Base-by-base conservation (phyloP, 2,329 filamentous ascomycete species). In the Cercospora sp. region DNA sequence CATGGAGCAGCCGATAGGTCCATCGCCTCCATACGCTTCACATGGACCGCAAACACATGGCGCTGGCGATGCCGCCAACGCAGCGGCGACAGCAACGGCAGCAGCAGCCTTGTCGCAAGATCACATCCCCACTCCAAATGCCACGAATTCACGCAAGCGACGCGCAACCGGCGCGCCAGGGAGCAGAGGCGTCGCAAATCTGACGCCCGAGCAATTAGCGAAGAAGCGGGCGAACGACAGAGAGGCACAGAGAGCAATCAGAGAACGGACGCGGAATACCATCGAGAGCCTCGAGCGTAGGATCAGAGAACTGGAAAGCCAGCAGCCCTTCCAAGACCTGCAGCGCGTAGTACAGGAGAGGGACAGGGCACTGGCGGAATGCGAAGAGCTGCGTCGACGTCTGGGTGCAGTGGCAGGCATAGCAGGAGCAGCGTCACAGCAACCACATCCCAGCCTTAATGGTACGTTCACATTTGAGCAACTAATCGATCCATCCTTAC, bases 161-260 rank as follows among this genome's bases (percentile, higher is more conserved):
- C 75, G 75, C 64, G 75, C 78, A n/a, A 72, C 73, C 60, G 80
- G 77, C 66, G 75, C 73, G 28, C 75, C 81, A 30, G 76, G 75
- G 36, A 80, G 79, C 57, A 88, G 93, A 73, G 93, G 91, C 71
- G 93, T 97, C 65, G 92, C 93, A 71, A 94, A 91, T 75, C 85
- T 97, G 77, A 96, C 92, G 10, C 91, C 93, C 5, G 91, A 94
- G 69, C 94, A 97, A 80, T 87, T 97, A 68, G 92, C 91, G 31
- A 91, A 93, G 79, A 97, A 97, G 83, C 87, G 94, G 71, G 92
- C 92, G 75, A 97, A 97, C 86, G 92, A 96, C 78, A 89, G 92
- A 67, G 92, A 96, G 79, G 93, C 92, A 31, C 92, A 97, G 78
- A 87, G 92, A 60, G 92, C 91, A 45, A 95, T 96, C 68, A 86